Base-by-base conservation (phyloP, 1,139 yeast species). In the Petasospora fabianii region DNA sequence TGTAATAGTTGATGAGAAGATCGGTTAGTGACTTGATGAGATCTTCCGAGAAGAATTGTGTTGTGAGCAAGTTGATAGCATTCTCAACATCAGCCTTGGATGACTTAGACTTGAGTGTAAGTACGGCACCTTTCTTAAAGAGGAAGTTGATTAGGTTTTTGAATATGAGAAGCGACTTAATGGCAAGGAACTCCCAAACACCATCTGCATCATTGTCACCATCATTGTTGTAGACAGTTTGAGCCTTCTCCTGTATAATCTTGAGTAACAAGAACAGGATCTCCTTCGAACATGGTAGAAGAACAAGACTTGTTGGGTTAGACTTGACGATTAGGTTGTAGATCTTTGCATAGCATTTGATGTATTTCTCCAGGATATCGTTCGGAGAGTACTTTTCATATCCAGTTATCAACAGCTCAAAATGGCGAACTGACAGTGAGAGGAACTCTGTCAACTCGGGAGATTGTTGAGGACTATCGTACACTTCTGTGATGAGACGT, bases 171-270 rank as follows among this genome's bases (percentile, higher is more conserved):
- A 90, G 68, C 0, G 87, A 81, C 51, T 84, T 84, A 24, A 87
- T 77, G 2, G 86, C 82, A 27, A 86, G 63, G 34, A 71, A 74
- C 51, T 83, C 90, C 94, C 95, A 88, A 49, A 87, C 75, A 32
- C 73, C 75, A 33, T 69, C 83, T 36, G 77, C 80, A 5, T 61
- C 62, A 38, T 61, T 73, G 47, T 70, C 73, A 5, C 62, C 59
- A 30, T 66, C 69, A 54, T 58, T 62, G 27, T 65, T 65, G 53
- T 84, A 82, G 21, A 85, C 75, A 2, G 60, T 58, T 19, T 70
- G 64, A 1, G 95, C 90, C 51, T 81, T 79, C 20, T 71, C 70
- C 42, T 83, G 80, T 17, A 86, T 59, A 20, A 84, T 55, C 1
- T 76, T 66, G 41, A 87, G 64, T 47, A 81, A 73, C 1, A 80